A percentile compares a stretch with the other conserved stretches of the same genome.
These are phyloP conservation scores for Penicillium dipodomyicola DNA, from an alignment of 495 filamentous ascomycete species.

Conservation along the genomic window DNA sequence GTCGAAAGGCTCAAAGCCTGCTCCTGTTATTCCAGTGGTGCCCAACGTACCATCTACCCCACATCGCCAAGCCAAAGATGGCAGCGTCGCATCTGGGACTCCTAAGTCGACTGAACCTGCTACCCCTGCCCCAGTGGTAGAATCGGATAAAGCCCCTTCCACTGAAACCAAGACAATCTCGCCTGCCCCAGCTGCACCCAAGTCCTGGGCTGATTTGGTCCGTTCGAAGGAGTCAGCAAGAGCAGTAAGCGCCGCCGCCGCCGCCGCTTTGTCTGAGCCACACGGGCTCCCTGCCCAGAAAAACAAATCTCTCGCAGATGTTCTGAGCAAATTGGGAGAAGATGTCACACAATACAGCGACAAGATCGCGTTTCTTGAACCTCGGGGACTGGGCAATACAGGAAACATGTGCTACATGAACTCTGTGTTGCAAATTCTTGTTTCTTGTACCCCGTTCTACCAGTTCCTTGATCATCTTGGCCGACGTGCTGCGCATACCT, in stretches of 20 bases:
- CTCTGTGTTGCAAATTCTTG: constrained; percentile 90
- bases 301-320: constrained; percentile 66
- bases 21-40: constrained; percentile 66
- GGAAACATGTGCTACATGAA: constrained; percentile 99
- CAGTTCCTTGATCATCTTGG: constrained; percentile 86
- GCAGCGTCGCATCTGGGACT: constrained; percentile 40
- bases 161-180: constrained; percentile 40
- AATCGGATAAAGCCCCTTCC: constrained; percentile 20
- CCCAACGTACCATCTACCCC: constrained; percentile 52
- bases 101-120: constrained; percentile 29
- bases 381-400: constrained; percentile 92
- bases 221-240: constrained; percentile 46
- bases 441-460: constrained; percentile 93
- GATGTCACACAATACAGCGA: constrained; percentile 54
- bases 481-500: constrained; percentile 79
- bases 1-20: constrained; percentile 43
- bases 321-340: constrained; percentile 62
- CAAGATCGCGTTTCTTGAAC: constrained; percentile 82
- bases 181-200: constrained; percentile 51
- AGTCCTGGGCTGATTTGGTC: constrained; percentile 78
- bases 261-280: constrained; percentile 26
- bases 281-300: constrained; percentile 54
- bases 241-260: constrained; percentile 21
- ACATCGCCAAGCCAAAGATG: constrained; percentile 44
- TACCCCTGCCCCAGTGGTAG: constrained; percentile 20